Evolutionary conservation across 1,139 yeast species (phyloP).

Genomic region (Scheffersomyces titani): DNA sequence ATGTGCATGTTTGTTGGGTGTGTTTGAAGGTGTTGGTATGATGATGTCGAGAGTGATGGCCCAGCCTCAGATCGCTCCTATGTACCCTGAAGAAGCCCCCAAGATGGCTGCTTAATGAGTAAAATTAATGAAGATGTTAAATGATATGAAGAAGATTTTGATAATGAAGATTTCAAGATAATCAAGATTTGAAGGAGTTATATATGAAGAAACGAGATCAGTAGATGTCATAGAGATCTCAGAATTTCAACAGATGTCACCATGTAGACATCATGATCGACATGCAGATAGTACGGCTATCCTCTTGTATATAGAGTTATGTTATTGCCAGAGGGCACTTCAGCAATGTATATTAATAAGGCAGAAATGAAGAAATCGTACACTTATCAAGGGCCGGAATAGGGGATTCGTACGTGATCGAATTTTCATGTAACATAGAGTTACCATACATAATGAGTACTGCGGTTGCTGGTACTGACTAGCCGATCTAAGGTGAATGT

Average conservation of each 20-base stretch:
- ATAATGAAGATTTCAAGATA: neutral
- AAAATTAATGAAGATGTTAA: neutral
- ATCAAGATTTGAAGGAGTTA: neutral
- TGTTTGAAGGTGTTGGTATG: slow-evolving; percentile 97
- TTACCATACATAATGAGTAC: neutral
- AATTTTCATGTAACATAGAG: too few species aligned
- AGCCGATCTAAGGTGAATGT: neutral
- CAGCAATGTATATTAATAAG: neutral
- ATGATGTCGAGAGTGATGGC: slow-evolving; percentile 92
- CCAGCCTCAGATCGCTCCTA: slow-evolving; percentile 81
- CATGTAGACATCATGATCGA: neutral
- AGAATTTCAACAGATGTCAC: neutral
- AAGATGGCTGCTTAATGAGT: slow-evolving; percentile 49
- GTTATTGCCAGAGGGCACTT: neutral
- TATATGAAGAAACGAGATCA: neutral
- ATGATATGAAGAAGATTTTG: neutral
- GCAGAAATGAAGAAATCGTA: neutral
- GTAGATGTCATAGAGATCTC: neutral
- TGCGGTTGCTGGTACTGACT: neutral
- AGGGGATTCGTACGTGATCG: too few species aligned
- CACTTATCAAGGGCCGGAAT: too few species aligned
- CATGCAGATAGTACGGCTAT: neutral
- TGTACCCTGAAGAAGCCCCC: slow-evolving; percentile 60
- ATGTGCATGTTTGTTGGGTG: slow-evolving; percentile 95
- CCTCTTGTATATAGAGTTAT: neutral